Base-by-base conservation (phyloP, 306 rosid genomes). In the Glycine tomentella region DNA sequence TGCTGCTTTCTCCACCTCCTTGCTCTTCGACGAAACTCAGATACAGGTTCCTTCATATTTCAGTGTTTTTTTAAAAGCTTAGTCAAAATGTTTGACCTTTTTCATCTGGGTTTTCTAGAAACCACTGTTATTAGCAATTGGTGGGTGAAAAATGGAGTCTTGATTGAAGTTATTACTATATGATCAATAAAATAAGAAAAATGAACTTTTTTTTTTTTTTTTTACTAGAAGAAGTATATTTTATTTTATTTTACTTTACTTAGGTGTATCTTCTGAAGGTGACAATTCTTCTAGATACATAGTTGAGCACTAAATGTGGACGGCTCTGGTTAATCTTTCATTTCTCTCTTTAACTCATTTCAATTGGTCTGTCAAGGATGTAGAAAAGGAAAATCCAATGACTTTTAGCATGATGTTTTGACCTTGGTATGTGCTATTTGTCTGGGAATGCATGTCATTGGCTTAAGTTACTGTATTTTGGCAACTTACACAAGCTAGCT, bases 1-100 rank as follows among this genome's bases (percentile, higher is more conserved):
- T 81, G 91, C 93, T 80, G 80, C 91, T 14, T 90, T 89, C 81
- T 91, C 99, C 31, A 89, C 97, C 7, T 87, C 97, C 20, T 70
- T 95, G 14, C 99, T 91, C 75, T 93, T 91, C 84, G 97, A 95
- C 45, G 97, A 95, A 44, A 95, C 99, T 64, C 95, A 95, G 87
- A 82, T 90, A 78, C 99, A 92, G 97, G 99, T 92, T 65, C 69
- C 69, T 25, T 20, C 4, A 14, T 49, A 1, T 34, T 25, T 34
- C 49, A 36, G 4, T 33, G 8, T 62, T 33, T 6, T 36, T 20
- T 36, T 64, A 0, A 64, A 7, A 64, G 2, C 8, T 5, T 25
- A 0, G 69, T 57, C 12, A 66, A 79, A 73, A 49, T 11, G 7
- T 46, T 79, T 79, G 53, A 74, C 11, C 65, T 55, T 14, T 25